Percentiles rank a stretch among this genome's conserved stretches.
phyloP scores from a whole-genome alignment of 164 flowering plant genomes.

The Echeveria elegans region DNA sequence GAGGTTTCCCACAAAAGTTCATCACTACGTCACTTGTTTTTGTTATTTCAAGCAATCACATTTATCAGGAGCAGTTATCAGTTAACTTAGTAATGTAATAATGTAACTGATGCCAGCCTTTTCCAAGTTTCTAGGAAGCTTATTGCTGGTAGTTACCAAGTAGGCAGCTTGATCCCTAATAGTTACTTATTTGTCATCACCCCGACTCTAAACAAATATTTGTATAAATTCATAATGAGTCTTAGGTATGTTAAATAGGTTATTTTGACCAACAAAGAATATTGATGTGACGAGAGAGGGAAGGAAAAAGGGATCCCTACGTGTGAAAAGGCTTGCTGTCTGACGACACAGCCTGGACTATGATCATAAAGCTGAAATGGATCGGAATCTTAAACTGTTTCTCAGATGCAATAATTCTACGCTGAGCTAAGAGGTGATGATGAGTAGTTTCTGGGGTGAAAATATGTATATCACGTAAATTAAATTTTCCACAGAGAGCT shows the following conservation, averaged over 20 bases:
- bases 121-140: no score
- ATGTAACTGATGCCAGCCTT: no score
- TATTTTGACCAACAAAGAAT: background rate
- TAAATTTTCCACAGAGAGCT: background rate
- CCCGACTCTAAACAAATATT: background rate
- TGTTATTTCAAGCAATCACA: background rate
- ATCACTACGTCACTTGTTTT: background rate
- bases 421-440: background rate
- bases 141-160: no score
- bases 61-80: background rate
- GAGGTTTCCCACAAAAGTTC: background rate
- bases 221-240: background rate
- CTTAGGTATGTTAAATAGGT: background rate
- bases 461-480: background rate
- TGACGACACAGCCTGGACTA: background rate
- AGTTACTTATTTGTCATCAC: background rate
- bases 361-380: background rate
- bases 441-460: background rate
- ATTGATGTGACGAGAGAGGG: background rate
- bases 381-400: background rate
- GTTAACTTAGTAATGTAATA: no score
- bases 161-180: background rate
- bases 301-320: no score
- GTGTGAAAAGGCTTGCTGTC: background rate
- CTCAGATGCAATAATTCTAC: background rate